phyloP scores from a whole-genome alignment of 2,329 filamentous ascomycete species.

The Exophiala sideris region DNA sequence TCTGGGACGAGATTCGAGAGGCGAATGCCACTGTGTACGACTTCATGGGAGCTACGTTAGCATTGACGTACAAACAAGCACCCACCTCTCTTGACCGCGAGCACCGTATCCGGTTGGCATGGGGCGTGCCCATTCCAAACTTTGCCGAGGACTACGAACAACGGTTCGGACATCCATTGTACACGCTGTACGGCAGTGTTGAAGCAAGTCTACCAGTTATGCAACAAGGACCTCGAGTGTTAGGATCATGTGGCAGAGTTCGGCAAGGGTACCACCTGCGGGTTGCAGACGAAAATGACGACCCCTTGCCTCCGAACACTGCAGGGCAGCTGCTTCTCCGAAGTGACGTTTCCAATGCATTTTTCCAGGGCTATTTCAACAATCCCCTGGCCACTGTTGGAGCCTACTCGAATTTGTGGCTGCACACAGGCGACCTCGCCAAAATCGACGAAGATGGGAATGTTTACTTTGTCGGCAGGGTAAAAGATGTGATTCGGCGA shows the following conservation, averaged over 20 bases:
- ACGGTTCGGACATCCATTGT: constrained; percentile 13
- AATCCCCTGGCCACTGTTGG: constrained; percentile 1
- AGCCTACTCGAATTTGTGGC: constrained; percentile 60
- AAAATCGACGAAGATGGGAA: constrained; percentile 51
- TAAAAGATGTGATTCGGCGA: constrained; percentile 87
- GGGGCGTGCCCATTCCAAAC: constrained; percentile 15
- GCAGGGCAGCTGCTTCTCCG: constrained; percentile 12
- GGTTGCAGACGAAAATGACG: constrained; percentile 12
- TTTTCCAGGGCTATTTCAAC: constrained; percentile 19
- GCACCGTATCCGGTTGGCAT: constrained; percentile 12
- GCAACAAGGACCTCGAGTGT: constrained; percentile 1
- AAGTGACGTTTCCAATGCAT: constrained; percentile 15
- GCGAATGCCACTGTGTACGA: constrained; percentile 13
- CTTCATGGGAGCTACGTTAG: constrained; percentile 19
- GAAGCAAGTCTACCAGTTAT: constrained; percentile 14
- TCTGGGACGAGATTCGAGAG: constrained; percentile 15
- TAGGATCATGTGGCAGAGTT: constrained; percentile 9
- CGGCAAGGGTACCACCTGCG: constrained; percentile 13
- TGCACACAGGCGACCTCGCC: constrained; percentile 88
- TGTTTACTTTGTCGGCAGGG: constrained; percentile 17
- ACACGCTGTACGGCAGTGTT: constrained; percentile 15
- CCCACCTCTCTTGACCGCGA: constrained; percentile 5
- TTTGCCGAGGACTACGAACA: constrained; percentile 12
- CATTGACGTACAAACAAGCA: constrained; percentile 13
- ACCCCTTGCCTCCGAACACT: constrained; percentile 11